Conservation (phyloP, 164 flowering plant species). For the Aristolochia fimbriata region DNA sequence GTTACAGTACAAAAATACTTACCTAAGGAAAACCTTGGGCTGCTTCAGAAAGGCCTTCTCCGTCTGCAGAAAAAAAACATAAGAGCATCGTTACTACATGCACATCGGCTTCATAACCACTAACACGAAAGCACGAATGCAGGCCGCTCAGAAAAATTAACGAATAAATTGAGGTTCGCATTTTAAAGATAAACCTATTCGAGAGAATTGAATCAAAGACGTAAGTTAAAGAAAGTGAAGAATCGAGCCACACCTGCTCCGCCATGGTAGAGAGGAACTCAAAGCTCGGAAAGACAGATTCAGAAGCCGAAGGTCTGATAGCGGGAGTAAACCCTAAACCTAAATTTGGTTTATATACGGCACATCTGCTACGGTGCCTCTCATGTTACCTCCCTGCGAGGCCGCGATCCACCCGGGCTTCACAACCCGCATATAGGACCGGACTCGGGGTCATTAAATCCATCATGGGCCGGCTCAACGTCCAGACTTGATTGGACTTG, state of each 20-base stretch:
- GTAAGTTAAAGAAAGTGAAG: too few species aligned
- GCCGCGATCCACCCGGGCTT: too few species aligned
- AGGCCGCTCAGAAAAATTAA: too few species aligned
- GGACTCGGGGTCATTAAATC: too few species aligned
- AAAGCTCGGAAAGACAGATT: not conserved
- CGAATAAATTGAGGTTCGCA: too few species aligned
- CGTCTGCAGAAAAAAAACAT: conserved; percentile 4
- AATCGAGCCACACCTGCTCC: conserved; percentile 8
- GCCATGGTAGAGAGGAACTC: conserved; percentile 7
- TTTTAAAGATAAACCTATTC: too few species aligned
- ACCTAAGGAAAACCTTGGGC: conserved; percentile 16
- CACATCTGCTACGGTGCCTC: not conserved
- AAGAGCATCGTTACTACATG: not conserved
- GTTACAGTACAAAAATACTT: not conserved
- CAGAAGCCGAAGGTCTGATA: not conserved
- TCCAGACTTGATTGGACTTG: too few species aligned
- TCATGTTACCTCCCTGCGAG: too few species aligned
- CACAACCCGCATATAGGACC: too few species aligned
- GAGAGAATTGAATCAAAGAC: not conserved
- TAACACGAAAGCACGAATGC: too few species aligned
- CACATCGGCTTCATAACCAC: not conserved
- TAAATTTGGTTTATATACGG: not conserved
- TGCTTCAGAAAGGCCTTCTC: conserved; percentile 18
- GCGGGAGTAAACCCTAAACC: conserved; percentile 4
- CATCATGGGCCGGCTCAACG: too few species aligned